These are phyloP conservation scores for Trichoderma sp. DNA, from an alignment of 2,329 filamentous ascomycete species.

Conservation along the genomic window DNA sequence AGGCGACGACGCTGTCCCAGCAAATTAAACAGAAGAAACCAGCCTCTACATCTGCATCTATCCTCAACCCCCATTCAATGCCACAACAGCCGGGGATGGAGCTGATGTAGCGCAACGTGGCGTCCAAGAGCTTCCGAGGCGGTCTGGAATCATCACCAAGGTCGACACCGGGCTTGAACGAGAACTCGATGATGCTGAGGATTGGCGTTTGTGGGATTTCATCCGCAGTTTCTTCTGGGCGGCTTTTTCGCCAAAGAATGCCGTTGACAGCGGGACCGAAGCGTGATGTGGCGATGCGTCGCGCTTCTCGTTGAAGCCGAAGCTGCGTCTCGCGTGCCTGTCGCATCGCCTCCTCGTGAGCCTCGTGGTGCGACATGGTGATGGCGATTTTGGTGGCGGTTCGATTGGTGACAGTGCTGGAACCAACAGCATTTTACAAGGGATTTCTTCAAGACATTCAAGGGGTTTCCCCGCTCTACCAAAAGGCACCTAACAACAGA, in stretches of 20 bases:
- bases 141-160: background rate
- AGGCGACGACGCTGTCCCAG: background rate
- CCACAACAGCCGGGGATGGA: background rate
- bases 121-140: background rate
- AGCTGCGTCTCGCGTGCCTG: background rate
- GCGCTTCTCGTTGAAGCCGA: background rate
- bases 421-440: background rate
- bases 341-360: background rate
- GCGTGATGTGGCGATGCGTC: background rate
- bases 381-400: background rate
- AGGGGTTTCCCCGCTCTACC: background rate
- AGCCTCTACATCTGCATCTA: background rate
- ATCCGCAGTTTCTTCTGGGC: background rate
- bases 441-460: background rate
- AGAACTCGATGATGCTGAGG: background rate
- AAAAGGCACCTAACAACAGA: background rate
- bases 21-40: background rate
- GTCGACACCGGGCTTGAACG: background rate
- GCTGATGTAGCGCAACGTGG: background rate
- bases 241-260: background rate
- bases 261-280: background rate
- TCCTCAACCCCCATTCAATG: background rate
- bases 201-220: background rate
- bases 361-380: background rate
- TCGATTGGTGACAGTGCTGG: background rate